These are phyloP conservation scores for Dunaliella sp. DNA, from an alignment of 139 green algal species.

Conservation along the genomic window DNA sequence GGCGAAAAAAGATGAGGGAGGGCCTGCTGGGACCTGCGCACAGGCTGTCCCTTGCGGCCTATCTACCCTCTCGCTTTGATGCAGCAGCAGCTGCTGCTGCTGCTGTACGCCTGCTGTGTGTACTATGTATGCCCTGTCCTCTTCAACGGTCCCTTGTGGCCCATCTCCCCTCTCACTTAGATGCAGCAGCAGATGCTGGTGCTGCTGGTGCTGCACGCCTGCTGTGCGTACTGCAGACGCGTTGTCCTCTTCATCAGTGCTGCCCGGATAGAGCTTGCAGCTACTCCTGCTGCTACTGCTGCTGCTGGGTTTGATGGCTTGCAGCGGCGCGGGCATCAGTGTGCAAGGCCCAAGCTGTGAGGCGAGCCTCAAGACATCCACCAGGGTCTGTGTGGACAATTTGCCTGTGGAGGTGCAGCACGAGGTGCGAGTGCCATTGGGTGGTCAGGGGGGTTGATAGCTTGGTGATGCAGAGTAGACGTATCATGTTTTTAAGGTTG, in stretches of 20 bases:
- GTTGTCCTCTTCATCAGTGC: no score
- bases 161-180: neutral
- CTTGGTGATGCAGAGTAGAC: no score
- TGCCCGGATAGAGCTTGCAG: no score
- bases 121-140: no score
- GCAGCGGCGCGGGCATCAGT: no score
- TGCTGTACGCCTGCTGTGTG: neutral
- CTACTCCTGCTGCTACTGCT: no score
- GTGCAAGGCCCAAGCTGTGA: neutral
- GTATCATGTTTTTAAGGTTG: no score
- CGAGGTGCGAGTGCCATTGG: no score
- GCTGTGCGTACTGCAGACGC: no score
- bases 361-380: neutral
- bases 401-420: no score
- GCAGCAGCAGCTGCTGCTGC: neutral
- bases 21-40: neutral
- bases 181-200: neutral
- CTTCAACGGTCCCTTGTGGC: neutral
- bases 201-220: neutral
- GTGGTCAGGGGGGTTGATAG: no score
- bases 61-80: neutral
- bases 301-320: no score
- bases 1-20: neutral
- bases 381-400: neutral
- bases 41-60: neutral